These are phyloP conservation scores for Dicorynia guianensis DNA, from an alignment of 306 rosid species.

Conservation along the genomic window DNA sequence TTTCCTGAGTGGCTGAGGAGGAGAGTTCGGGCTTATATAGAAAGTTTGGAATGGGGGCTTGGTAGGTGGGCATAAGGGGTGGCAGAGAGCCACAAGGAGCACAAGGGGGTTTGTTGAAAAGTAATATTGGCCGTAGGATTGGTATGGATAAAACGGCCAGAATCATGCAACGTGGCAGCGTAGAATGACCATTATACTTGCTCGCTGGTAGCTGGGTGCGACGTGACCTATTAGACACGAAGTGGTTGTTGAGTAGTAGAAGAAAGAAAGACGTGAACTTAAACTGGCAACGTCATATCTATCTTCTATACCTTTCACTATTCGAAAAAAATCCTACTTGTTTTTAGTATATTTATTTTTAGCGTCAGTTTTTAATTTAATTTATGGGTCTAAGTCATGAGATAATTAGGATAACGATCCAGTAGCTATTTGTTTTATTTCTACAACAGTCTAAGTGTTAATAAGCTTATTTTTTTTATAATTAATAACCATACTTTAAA, in stretches of 20 bases:
- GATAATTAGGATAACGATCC: too few species aligned
- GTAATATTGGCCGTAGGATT: slow-evolving; percentile 41
- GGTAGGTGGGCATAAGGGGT: slow-evolving; percentile 60
- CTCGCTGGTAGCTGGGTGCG: not conserved
- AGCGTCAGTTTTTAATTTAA: too few species aligned
- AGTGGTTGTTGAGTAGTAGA: not conserved
- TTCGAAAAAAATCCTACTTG: too few species aligned
- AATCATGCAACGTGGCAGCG: slow-evolving; percentile 36
- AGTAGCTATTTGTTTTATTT: too few species aligned
- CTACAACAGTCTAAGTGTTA: too few species aligned
- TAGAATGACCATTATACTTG: not conserved
- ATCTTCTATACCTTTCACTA: too few species aligned
- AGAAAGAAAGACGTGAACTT: not conserved
- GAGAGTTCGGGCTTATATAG: slow-evolving; percentile 45
- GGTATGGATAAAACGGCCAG: not conserved
- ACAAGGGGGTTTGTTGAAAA: slow-evolving; percentile 55
- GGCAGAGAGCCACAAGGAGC: slow-evolving; percentile 46
- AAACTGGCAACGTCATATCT: not conserved
- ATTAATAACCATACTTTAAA: too few species aligned
- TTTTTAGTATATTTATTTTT: too few species aligned
- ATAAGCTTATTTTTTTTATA: too few species aligned
- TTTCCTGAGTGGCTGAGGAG: slow-evolving; percentile 40
- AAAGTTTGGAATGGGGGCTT: slow-evolving; percentile 1
- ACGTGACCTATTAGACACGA: not conserved
- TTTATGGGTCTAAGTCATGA: too few species aligned